Base-by-base conservation (phyloP, 129 eudicot genomes). In the Artemisia tridentata region DNA sequence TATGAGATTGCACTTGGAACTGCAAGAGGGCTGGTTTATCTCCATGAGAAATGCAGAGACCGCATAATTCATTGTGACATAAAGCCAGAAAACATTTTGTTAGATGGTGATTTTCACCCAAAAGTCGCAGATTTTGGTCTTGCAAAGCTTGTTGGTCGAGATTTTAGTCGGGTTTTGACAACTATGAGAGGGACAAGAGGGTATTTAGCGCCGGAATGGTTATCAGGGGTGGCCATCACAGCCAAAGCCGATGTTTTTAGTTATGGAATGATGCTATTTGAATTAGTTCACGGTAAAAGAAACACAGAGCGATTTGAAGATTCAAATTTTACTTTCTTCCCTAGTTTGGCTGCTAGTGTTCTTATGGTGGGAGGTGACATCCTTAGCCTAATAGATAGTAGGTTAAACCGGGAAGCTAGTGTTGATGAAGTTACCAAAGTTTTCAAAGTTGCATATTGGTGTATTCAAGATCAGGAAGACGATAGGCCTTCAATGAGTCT, bases 31-130 rank as follows among this genome's bases (percentile, higher is more conserved):
- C 71, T 90, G 72, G 79, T 75, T 59, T 90, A 86, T 83, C 87
- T 90, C 62, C 96, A 90, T 48, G 91, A 90, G 69, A 79, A 83
- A 61, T 86, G 96, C 74, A 73, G 84, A 69, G 83, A 84, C 54
- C 80, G 88, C 69, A 90, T 90, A 58, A 90, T 86, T 38, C 93
- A 90, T 67, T 90, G 95, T 53, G 96, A 90, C 79, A 90, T 90
- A 63, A 86, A 90, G 75, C 96, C 96, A 18, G 85, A 90, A 69
- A 90, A 86, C 71, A 84, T 86, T 27, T 84, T 90, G 48, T 63
- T 84, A 13, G 95, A 82, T 38, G 78, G 71, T 0, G 83, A 90
- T 21, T 83, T 82, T 38, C 31, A 67, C 67, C 88, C 93, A 11
- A 84, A 84, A 71, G 73, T 84, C 15, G 77, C 84, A 19, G 92